phyloP scores from a whole-genome alignment of 192 early-diverging fungal genomes.

The Backusella luteola region DNA sequence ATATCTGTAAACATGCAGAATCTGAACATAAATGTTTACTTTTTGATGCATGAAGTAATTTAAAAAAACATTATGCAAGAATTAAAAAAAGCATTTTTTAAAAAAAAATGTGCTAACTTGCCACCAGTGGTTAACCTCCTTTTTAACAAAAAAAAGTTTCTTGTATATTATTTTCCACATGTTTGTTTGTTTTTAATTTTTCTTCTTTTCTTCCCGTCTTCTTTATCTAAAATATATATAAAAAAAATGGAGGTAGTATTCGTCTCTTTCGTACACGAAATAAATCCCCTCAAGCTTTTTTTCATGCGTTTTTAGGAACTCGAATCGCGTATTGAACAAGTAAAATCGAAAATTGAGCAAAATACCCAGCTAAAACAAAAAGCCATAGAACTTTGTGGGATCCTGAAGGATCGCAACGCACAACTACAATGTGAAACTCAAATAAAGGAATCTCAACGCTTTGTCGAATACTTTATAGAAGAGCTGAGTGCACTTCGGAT shows the following conservation, averaged over 20 bases:
- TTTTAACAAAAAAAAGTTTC: neutral
- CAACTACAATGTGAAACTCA: slow-evolving; percentile 76
- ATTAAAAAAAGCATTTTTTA: neutral
- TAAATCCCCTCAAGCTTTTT: neutral
- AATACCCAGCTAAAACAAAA: slow-evolving; percentile 39
- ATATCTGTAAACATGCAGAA: neutral
- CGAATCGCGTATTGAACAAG: slow-evolving; percentile 29
- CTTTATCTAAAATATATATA: too few relatives aligned
- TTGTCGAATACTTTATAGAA: slow-evolving; percentile 64
- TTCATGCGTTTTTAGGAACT: slow-evolving; percentile 6
- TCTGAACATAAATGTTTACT: neutral
- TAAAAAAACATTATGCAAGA: neutral
- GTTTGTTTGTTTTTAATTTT: neutral
- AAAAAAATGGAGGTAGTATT: neutral
- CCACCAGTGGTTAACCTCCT: slow-evolving; percentile 6
- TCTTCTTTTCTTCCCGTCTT: neutral
- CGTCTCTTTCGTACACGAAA: neutral
- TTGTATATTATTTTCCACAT: neutral
- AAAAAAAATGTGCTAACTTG: neutral
- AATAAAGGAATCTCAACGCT: slow-evolving; percentile 63
- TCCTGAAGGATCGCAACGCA: slow-evolving; percentile 61
- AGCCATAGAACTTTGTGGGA: slow-evolving; percentile 53
- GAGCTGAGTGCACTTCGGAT: slow-evolving; percentile 58
- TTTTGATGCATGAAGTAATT: neutral
- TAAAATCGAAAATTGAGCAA: slow-evolving; percentile 41